These are phyloP conservation scores for Saccharomyces hybrid DNA, from an alignment of 1,139 yeast genomes.

Conservation along the genomic window DNA sequence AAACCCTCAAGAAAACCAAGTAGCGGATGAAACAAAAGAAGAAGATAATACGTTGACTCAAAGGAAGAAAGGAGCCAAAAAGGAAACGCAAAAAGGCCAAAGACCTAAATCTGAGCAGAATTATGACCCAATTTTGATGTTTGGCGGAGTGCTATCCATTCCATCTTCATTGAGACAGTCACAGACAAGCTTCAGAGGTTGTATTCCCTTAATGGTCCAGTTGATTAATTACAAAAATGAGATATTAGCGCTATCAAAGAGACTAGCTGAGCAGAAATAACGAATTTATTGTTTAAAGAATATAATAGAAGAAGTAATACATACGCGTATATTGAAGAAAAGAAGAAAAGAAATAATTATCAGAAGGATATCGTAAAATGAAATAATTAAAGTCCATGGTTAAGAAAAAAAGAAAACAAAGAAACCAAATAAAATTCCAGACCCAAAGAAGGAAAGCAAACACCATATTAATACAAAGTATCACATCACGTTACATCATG, in stretches of 20 bases:
- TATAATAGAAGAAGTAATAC: constrained; percentile 3
- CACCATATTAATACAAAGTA: background rate
- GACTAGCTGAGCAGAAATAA: constrained; percentile 1
- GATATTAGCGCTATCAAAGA: constrained; percentile 5
- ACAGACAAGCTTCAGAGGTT: constrained; percentile 24
- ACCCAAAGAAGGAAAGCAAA: background rate
- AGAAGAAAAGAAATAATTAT: background rate
- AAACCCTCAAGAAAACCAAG: background rate
- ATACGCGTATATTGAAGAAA: background rate
- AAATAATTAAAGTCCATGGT: background rate
- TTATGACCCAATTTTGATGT: constrained; percentile 27
- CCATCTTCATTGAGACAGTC: constrained; percentile 24
- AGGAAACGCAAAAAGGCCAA: background rate
- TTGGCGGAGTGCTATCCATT: constrained; percentile 25
- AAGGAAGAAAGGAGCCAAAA: background rate
- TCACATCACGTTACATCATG: background rate
- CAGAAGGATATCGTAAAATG: background rate
- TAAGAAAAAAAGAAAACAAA: background rate
- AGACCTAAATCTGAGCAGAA: background rate
- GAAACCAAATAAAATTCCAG: background rate
- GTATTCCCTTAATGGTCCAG: constrained; percentile 17
- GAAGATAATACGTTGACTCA: background rate
- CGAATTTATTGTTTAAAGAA: background rate
- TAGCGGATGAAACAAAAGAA: background rate
- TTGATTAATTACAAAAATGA: constrained; percentile 19